Evolutionary conservation across 495 filamentous ascomycete genomes (phyloP).

Genomic region (Penicillium robsamsonii): DNA sequence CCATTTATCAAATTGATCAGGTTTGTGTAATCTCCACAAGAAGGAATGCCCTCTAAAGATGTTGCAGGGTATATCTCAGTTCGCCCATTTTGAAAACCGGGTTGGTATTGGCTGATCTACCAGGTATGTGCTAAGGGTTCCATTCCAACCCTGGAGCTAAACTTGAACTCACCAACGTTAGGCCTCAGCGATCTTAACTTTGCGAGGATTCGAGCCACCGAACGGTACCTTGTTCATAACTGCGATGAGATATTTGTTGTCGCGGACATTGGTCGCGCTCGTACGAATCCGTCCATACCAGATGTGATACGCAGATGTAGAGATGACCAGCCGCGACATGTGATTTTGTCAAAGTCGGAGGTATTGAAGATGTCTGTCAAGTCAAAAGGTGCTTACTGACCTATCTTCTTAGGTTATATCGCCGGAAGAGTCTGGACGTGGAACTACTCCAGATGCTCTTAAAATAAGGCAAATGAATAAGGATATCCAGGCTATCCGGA

Average conservation of each 20-base stretch:
- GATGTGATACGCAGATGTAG: conserved; percentile 24
- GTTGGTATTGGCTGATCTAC: conserved; percentile 33
- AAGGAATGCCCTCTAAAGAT: conserved; percentile 2
- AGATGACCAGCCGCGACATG: conserved; percentile 16
- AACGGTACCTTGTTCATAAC: conserved; percentile 26
- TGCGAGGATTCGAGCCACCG: conserved; percentile 28
- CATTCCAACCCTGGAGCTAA: too few species aligned
- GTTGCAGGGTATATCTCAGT: conserved; percentile 31
- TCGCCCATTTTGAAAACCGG: conserved; percentile 29
- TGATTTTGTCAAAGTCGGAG: conserved; percentile 31
- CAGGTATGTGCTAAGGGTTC: conserved; percentile 23
- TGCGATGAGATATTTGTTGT: conserved; percentile 37
- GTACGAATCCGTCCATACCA: conserved; percentile 22
- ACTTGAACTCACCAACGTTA: neutral
- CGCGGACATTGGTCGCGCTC: conserved; percentile 21
- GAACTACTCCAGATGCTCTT: too few species aligned
- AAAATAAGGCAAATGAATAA: too few species aligned
- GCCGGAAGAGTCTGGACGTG: conserved; percentile 13
- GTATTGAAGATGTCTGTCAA: conserved; percentile 8
- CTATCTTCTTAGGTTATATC: conserved; percentile 17
- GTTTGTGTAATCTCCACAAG: conserved; percentile 7
- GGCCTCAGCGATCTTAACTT: conserved; percentile 29
- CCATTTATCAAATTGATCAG: conserved; percentile 37
- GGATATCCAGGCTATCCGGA: too few species aligned
- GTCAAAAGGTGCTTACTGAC: neutral